Base-by-base conservation (phyloP, 768 basidiomycete species). In the Serendipita sp. region DNA sequence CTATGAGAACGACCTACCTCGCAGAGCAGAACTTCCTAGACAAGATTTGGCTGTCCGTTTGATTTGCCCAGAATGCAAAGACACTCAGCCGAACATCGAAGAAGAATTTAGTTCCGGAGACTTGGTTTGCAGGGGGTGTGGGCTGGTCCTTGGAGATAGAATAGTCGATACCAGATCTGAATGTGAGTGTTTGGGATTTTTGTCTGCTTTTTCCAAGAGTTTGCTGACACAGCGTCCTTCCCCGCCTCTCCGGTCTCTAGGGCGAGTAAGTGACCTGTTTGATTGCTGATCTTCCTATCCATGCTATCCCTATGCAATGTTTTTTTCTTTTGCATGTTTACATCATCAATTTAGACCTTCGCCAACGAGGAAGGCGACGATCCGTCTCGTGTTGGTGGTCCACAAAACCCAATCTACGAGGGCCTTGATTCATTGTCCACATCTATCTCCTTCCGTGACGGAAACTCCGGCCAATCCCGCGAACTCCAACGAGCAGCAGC, bases 311-410 rank as follows among this genome's bases (percentile, higher is more conserved):
- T 42, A 44, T 51, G 20, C 61, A 56, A 11, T 44, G n/a, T n/a
- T 48, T 9, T n/a, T 5, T 5, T 48, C 53, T 24, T 41, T 13
- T 11, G 64, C 63, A 14, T 44, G 61, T 60, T 28, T 64, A 64
- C 51, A 51, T 26, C 34, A 50, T 20, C 43, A 3, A 20, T 64
- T 13, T 76, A 97, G 89, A 98, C 96, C 65, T 99, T 99, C 74
- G 96, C 96, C 67, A 96, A 98, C 71, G 95, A 97, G 69, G 96
- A 99, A 78, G 94, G 95, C 65, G 95, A 97, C 72, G 96, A 99
- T 72, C 96, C 96, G 66, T 98, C 96, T 67, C 96, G 96, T 87
- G 96, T 99, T 68, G 96, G 96, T 76, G 93, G 91, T 62, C 92
- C 93, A 45, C 83, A 86, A 20, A 92, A 97, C 73, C 91, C 94